Conservation (phyloP, 1,284 basidiomycete species). For the Ustilago bromivora region DNA sequence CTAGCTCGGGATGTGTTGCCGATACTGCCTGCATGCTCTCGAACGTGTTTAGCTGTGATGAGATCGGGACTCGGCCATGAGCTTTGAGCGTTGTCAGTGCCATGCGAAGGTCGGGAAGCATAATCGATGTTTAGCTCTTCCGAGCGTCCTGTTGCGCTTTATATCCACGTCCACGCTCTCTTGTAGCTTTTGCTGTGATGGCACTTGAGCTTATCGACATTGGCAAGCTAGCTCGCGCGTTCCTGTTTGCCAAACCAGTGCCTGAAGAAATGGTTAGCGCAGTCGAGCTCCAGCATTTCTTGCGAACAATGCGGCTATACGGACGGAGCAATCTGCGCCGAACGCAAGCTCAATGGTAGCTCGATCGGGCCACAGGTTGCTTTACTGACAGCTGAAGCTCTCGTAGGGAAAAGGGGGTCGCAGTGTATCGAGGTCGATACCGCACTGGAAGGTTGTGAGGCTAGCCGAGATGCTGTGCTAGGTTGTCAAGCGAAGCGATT, state of each 20-base stretch:
- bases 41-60: neutral
- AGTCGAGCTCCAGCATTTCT: too few relatives aligned
- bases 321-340: slow-evolving; percentile 12
- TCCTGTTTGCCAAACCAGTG: neutral
- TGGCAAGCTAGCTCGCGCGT: neutral
- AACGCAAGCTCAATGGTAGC: neutral
- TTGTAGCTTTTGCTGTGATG: neutral
- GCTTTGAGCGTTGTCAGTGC: neutral
- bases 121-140: slow-evolving; percentile 27
- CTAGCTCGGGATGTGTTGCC: neutral
- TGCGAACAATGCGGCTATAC: neutral
- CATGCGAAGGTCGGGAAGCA: slow-evolving; percentile 1
- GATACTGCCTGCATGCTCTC: neutral
- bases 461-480: slow-evolving; percentile 4
- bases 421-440: neutral
- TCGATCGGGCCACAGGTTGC: neutral
- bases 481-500: slow-evolving; percentile 5
- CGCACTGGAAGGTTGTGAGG: neutral
- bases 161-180: neutral
- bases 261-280: neutral
- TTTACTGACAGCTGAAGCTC: too few relatives aligned
- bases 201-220: neutral
- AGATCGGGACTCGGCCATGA: neutral
- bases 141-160: slow-evolving; percentile 15
- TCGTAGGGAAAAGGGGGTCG: too few relatives aligned